A percentile compares a stretch with the other conserved stretches of the same genome.
Conservation (phyloP, 257 asterid species). For the Forsythia suspensa region DNA sequence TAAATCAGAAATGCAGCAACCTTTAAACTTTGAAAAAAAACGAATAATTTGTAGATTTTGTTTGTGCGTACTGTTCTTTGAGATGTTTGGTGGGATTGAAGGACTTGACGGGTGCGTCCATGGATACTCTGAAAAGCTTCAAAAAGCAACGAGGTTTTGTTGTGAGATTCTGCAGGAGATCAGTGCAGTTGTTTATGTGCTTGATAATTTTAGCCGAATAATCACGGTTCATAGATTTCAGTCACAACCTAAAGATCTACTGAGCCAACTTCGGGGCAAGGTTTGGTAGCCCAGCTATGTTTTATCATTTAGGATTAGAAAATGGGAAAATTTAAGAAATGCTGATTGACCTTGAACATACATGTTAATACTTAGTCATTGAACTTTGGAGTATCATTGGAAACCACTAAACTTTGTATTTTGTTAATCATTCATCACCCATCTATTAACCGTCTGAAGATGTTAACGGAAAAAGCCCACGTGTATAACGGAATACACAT, state of each 20-base stretch:
- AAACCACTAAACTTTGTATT: too few relatives aligned
- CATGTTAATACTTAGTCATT: too few relatives aligned
- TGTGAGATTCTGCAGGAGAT: background rate
- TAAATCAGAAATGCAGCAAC: background rate
- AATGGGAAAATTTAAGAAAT: too few relatives aligned
- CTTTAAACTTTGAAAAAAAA: background rate
- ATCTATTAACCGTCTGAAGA: too few relatives aligned
- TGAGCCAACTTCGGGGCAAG: background rate
- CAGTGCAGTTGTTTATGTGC: background rate
- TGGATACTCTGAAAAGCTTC: constrained; percentile 25
- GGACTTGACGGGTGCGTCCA: constrained; percentile 53
- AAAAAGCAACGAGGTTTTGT: background rate
- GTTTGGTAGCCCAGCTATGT: background rate
- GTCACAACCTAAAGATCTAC: background rate
- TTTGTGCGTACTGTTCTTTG: constrained; percentile 62
- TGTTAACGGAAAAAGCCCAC: too few relatives aligned
- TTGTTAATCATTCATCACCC: too few relatives aligned
- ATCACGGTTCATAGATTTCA: background rate
- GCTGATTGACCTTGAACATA: too few relatives aligned
- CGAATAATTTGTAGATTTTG: background rate
- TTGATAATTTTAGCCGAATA: background rate
- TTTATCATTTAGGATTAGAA: too few relatives aligned
- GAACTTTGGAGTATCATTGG: too few relatives aligned
- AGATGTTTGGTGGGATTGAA: constrained; percentile 66
- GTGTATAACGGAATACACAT: too few relatives aligned